These are phyloP conservation scores for Micromonas pusilla DNA, from an alignment of 139 green algal genomes.

Conservation along the genomic window DNA sequence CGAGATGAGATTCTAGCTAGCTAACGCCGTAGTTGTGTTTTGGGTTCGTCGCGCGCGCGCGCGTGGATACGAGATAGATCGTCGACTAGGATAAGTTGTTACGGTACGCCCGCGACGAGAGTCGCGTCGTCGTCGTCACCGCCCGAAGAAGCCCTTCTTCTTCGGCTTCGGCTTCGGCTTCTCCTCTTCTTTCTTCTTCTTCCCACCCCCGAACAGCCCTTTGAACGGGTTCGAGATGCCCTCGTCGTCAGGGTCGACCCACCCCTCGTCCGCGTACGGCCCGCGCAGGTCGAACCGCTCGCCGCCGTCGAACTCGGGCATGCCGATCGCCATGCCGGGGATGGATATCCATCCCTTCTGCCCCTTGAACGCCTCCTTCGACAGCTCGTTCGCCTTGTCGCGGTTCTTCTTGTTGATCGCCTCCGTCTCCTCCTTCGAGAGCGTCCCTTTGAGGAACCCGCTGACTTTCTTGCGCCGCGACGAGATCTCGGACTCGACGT, in stretches of 20 bases:
- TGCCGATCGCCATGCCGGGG: slow-evolving; percentile 36
- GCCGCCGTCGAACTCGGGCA: slow-evolving; percentile 47
- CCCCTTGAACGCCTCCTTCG: slow-evolving; percentile 23
- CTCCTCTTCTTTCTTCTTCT: not conserved
- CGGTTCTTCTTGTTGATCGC: slow-evolving; percentile 25
- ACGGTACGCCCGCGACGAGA: too few species aligned
- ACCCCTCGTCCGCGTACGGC: slow-evolving; percentile 47
- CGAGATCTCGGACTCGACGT: not conserved
- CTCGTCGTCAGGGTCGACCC: slow-evolving; percentile 44
- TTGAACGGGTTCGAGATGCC: not conserved
- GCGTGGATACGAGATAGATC: too few species aligned
- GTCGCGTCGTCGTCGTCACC: not conserved
- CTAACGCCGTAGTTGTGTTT: too few species aligned
- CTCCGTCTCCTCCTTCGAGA: slow-evolving; percentile 17
- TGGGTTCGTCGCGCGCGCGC: too few species aligned
- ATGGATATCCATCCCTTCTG: slow-evolving; percentile 27
- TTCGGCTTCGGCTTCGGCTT: not conserved
- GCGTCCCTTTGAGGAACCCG: slow-evolving; percentile 23
- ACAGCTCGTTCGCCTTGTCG: slow-evolving; percentile 22
- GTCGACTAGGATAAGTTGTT: too few species aligned
- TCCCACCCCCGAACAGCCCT: not conserved
- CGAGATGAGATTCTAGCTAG: too few species aligned
- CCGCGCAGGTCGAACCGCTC: slow-evolving; percentile 54
- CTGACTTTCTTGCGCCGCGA: slow-evolving; percentile 21
- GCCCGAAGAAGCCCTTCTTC: slow-evolving; percentile 15